Evolutionary conservation across 31 red algal species (phyloP), one percentile per base, ranked within the genome.

Genomic region (Odonthalia washingtoniensis): DNA sequence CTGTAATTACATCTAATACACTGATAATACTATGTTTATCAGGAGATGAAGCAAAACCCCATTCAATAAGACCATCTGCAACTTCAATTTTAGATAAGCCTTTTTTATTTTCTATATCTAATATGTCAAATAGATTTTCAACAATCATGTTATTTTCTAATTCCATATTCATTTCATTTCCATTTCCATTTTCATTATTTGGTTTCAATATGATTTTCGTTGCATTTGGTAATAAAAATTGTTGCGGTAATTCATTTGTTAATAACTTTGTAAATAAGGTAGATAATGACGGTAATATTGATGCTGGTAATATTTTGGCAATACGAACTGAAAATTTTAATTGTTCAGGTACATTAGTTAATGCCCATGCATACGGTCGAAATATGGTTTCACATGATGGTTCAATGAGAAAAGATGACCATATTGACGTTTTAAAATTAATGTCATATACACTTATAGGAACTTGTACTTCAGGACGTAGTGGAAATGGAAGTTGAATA

Each of bases 151-250:
- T 49, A 37, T 49, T 39, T 40, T 80, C 66, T 5, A 79, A 18
- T n/a, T 68, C 41, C 39, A 79, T 33, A 40, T 86, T 35, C 31
- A 46, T 46, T 9, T 85, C 73, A 6, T 4, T 32, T 32, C 72
- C 61, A 5, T 85, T 82, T 82, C 77, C 79, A 27, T 86, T 60
- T 33, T 92, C 75, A 36, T 78, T 65, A 72, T 80, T 4, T 46
- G 85, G 77, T 4, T 82, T 87, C 77, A 70, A 70, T 26, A 33
- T 9, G 49, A 57, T 9, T 57, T 57, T 57, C 49, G 49, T 57
- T 21, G 49, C 49, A 57, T 93, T 93, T 34, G 90, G 90, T 39
- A 93, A 83, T 40, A 93, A 4, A 81, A 93, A 93, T 40, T 87
- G 67, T n/a, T 35, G 40, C 1, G 90, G 90, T 39, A 93, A 34